These are phyloP conservation scores for Pyricularia pennisetigena DNA, from an alignment of 2,329 filamentous ascomycete genomes.

Conservation along the genomic window DNA sequence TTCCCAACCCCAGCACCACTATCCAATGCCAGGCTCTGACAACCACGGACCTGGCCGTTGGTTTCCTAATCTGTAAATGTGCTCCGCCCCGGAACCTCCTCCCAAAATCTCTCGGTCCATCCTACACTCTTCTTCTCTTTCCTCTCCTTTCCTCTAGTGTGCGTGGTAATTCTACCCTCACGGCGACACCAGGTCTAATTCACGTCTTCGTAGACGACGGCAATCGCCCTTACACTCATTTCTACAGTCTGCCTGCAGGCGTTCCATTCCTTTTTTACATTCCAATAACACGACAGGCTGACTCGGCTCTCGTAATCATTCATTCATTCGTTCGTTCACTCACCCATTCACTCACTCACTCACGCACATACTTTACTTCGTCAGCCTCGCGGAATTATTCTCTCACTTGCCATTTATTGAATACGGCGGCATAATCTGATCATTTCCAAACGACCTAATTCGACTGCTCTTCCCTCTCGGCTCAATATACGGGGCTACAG, in stretches of 20 bases:
- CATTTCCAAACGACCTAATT: background rate
- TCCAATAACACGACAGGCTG: conserved; percentile 8
- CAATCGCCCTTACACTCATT: conserved; percentile 11
- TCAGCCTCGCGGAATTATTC: background rate
- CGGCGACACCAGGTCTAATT: background rate
- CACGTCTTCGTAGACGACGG: background rate
- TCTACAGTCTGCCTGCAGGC: conserved; percentile 43
- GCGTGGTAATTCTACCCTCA: conserved; percentile 1
- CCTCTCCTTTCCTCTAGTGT: conserved; percentile 2
- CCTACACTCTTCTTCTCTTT: conserved; percentile 7
- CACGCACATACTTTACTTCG: conserved; percentile 6
- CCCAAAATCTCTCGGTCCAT: conserved; percentile 14
- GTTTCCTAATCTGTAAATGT: background rate
- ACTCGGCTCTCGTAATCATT: conserved; percentile 23
- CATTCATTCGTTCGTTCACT: conserved; percentile 8
- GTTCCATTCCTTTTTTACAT: conserved; percentile 39
- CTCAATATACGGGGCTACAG: background rate
- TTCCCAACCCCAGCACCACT: background rate
- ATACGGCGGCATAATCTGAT: background rate
- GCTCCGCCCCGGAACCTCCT: conserved; percentile 10
- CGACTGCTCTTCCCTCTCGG: background rate
- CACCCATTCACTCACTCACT: conserved; percentile 8
- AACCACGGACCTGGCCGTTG: background rate
- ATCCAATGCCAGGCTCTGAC: background rate
- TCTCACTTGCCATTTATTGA: background rate